Base-by-base conservation (phyloP, 768 basidiomycete genomes). In the Lyophyllum decastes region DNA sequence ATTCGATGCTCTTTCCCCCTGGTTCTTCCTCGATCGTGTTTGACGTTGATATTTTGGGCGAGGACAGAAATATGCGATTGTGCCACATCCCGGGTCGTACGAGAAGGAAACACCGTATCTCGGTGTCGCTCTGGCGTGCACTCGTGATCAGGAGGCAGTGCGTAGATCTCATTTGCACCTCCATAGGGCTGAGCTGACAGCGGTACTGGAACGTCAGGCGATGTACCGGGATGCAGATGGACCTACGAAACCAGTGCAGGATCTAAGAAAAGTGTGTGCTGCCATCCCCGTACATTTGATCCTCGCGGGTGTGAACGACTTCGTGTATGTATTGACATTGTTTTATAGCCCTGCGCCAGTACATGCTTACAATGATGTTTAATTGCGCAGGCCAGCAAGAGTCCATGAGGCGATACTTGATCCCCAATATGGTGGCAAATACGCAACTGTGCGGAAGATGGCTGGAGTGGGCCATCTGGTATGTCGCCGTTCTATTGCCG, bases 201-300 rank as follows among this genome's bases (percentile, higher is more conserved):
- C 34, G 49, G 24, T 49, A 25, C 14, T 12, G 19, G 6, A 45
- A 40, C 24, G 26, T 24, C 49, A 87, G 86, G 80, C 78, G 1
- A 89, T 89, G 87, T 89, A 88, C 62, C 68, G 74, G 40, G 87
- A 89, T 55, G 67, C 70, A 24, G 78, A 82, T 4, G 87, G 86
- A 2, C 73, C 82, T 2, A 76, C 74, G 12, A 79, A 77, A 57
- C 84, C 87, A 6, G 77, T 88, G 8, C 66, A 73, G 40, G 76
- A 75, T 8, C 63, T 89, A 52, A 73, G 78, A 59, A 61, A 66
- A 43, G 49, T 73, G 1, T 82, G 80, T 54, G 46, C 63, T 11
- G 62, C 56, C 21, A 70, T 77, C 8, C 84, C 84, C 0, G 70
- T 87, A 0, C 84, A 86, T 61, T 69, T 87, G 21, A 71, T 85